phyloP scores from a whole-genome alignment of 2,329 filamentous ascomycete genomes.

The Davidsoniella australis region DNA sequence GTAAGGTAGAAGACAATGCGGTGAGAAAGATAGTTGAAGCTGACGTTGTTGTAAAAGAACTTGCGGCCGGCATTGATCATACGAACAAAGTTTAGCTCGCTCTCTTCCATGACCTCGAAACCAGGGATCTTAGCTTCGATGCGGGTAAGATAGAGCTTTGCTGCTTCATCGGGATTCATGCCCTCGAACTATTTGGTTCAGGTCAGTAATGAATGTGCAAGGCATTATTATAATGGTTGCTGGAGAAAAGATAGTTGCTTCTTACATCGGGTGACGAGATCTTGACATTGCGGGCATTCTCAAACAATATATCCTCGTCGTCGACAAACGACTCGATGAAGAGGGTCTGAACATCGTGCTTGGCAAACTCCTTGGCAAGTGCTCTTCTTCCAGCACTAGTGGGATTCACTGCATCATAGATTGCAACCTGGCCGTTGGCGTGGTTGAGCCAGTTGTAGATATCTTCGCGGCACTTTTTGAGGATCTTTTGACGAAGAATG shows the following conservation, averaged over 20 bases:
- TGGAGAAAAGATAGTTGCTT: background rate
- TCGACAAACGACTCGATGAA: slow-evolving; percentile 96
- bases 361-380: slow-evolving; percentile 90
- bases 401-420: slow-evolving; percentile 96
- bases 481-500: slow-evolving; percentile 87
- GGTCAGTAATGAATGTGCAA: slow-evolving; percentile 11
- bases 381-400: slow-evolving; percentile 65
- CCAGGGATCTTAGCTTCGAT: slow-evolving; percentile 87
- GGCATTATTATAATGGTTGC: background rate
- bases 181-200: slow-evolving; percentile 49
- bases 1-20: slow-evolving; percentile 96
- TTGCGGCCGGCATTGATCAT: slow-evolving; percentile 96
- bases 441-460: slow-evolving; percentile 94
- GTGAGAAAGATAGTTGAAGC: slow-evolving; percentile 90
- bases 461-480: slow-evolving; percentile 93
- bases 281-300: slow-evolving; percentile 94
- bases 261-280: slow-evolving; percentile 87
- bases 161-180: slow-evolving; percentile 84
- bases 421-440: slow-evolving; percentile 94
- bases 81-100: slow-evolving; percentile 91
- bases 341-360: slow-evolving; percentile 90
- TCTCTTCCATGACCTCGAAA: slow-evolving; percentile 92
- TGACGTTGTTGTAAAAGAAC: slow-evolving; percentile 91
- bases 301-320: slow-evolving; percentile 81
- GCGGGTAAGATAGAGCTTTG: slow-evolving; percentile 74